Base-by-base conservation (phyloP, 1,284 basidiomycete genomes). In the Rhizoctonia solani region DNA sequence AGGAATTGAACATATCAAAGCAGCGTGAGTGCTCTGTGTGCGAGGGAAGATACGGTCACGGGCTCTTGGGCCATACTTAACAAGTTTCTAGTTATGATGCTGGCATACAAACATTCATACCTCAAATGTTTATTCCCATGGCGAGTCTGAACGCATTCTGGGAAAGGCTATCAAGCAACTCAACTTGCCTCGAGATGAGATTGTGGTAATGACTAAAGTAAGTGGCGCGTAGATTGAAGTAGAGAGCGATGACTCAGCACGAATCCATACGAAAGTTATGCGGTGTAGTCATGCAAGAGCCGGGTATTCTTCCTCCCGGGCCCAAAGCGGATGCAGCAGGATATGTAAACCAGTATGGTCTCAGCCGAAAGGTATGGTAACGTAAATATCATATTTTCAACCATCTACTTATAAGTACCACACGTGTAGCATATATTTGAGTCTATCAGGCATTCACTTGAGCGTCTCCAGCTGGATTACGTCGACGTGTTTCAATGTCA, bases 101-200 rank as follows among this genome's bases (percentile, higher is more conserved):
- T 16, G 82, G 83, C 3, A 82, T 84, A 69, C 77, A 81, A 74
- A 82, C 81, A 0, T 83, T 82, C 67, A 84, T 71, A 83, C 82
- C 0, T 82, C 82, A 29, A 78, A 83, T 69, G 74, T 72, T 1
- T 47, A 63, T 21, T 39, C 54, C 47, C 52, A 44, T 55, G 30
- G 47, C 73, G 73, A 47, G 23, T 68, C 68, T 11, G 66, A 72
- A 52, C 25, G 49, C 19, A 69, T 70, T 41, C 69, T 74, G 9
- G 73, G 73, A 27, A 74, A 74, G 66, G 72, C 73, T 23, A 74
- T 74, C 71, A 74, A 74, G 44, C 34, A 44, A 46, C 47, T 54
- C 49, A 56, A 61, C 16, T 56, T 70, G 11, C 69, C 69, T 49
- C 66, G 70, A 2, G 58, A 71, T 29, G 69, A 71, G 39, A 58